Percentiles rank a stretch among this genome's conserved stretches.
Conservation (phyloP, 805 yeast species). For the Metschnikowia vanudenii region DNA sequence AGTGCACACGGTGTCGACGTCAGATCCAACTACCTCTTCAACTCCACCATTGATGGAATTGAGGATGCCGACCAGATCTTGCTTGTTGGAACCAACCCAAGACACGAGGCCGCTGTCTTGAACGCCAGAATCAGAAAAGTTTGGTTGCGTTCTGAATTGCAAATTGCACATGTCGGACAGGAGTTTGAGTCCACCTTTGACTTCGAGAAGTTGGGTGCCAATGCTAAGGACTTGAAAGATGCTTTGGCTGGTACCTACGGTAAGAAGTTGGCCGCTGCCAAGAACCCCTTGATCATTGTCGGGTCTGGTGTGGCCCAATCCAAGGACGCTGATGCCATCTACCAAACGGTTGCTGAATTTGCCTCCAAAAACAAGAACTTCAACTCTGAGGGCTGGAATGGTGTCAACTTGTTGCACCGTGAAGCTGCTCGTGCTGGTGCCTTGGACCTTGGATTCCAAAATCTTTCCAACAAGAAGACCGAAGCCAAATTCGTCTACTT, state of each 20-base stretch:
- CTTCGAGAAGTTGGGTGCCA: conserved; percentile 59
- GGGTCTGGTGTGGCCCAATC: conserved; percentile 79
- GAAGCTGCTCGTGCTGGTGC: conserved; percentile 89
- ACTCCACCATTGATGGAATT: conserved; percentile 73
- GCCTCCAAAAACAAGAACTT: conserved; percentile 55
- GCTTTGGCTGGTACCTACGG: conserved; percentile 73
- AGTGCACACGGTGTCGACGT: conserved; percentile 66
- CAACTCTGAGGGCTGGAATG: conserved; percentile 75
- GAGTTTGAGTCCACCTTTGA: conserved; percentile 75
- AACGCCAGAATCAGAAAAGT: conserved; percentile 80
- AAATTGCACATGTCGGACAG: conserved; percentile 73
- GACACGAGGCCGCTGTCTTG: conserved; percentile 86
- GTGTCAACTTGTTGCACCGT: conserved; percentile 75
- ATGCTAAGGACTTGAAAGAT: conserved; percentile 51
- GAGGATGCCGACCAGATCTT: conserved; percentile 81
- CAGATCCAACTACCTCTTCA: conserved; percentile 77
- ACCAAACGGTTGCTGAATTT: conserved; percentile 59
- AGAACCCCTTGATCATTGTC: conserved; percentile 72
- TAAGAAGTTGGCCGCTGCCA: conserved; percentile 60
- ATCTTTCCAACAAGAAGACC: conserved; percentile 44
- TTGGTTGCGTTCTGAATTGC: conserved; percentile 69
- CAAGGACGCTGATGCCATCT: conserved; percentile 60
- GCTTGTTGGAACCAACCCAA: conserved; percentile 82
- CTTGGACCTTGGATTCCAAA: conserved; percentile 75
- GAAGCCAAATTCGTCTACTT: conserved; percentile 75